Conservation (phyloP, 495 filamentous ascomycete genomes). For the Lepraria neglecta region DNA sequence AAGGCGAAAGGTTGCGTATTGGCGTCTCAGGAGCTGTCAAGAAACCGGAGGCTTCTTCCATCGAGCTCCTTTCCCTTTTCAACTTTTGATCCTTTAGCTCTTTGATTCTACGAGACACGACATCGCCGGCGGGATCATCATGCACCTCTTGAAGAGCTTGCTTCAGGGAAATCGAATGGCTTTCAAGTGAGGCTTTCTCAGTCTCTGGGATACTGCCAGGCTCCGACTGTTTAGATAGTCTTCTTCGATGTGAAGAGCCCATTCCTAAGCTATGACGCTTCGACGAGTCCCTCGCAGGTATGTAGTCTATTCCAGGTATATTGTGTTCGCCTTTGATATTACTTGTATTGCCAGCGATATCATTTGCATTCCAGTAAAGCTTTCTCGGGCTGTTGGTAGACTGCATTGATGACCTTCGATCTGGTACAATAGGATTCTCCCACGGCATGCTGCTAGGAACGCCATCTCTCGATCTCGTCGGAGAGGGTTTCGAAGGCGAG, state of each 20-base stretch:
- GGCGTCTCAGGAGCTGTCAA: constrained; percentile 8
- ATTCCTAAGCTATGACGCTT: constrained; percentile 22
- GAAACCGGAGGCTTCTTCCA: constrained; percentile 12
- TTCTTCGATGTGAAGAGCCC: constrained; percentile 14
- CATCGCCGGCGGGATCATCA: constrained; percentile 28
- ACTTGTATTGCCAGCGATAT: background rate
- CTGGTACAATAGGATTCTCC: constrained; percentile 6
- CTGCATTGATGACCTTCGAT: constrained; percentile 15
- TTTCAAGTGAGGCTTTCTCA: constrained; percentile 31
- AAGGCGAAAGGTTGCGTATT: constrained; percentile 13
- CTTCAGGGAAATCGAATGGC: constrained; percentile 28
- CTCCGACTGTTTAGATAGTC: constrained; percentile 12
- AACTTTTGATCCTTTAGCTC: constrained; percentile 47
- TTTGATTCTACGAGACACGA: constrained; percentile 45
- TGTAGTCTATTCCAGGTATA: constrained; percentile 23
- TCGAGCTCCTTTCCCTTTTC: constrained; percentile 23
- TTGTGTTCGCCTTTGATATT: constrained; percentile 32
- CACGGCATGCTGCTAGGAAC: background rate
- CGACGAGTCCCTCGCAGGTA: constrained; percentile 23
- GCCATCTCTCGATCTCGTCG: constrained; percentile 40
- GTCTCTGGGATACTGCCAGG: background rate
- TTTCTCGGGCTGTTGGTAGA: constrained; percentile 2
- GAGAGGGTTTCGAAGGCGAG: constrained; percentile 36
- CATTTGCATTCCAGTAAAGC: constrained; percentile 10
- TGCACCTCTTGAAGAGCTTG: constrained; percentile 12